These are phyloP conservation scores for Akebia trifoliata DNA, from an alignment of 164 flowering plant genomes.

Conservation along the genomic window DNA sequence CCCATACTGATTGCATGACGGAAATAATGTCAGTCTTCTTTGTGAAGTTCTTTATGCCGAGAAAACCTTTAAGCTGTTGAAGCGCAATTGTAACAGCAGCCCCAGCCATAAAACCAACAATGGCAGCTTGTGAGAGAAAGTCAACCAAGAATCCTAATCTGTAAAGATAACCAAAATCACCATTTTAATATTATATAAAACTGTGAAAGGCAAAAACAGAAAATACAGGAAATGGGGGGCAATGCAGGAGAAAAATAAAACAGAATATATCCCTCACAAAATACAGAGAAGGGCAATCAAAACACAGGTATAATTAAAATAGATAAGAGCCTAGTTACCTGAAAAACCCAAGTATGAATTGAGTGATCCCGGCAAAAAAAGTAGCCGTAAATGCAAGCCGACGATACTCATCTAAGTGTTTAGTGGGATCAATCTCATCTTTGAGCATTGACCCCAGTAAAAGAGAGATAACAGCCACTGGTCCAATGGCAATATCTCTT, in stretches of 20 bases:
- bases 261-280: too few relatives aligned
- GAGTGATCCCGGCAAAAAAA: slow-evolving; percentile 82
- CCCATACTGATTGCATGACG: slow-evolving; percentile 73
- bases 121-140: slow-evolving; percentile 89
- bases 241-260: neutral
- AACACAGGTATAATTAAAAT: too few relatives aligned
- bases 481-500: too few relatives aligned
- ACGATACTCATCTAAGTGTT: slow-evolving; percentile 43
- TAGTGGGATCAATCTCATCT: slow-evolving; percentile 50
- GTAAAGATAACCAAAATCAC: slow-evolving; percentile 5
- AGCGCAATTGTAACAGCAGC: slow-evolving; percentile 91
- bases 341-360: slow-evolving; percentile 69
- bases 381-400: slow-evolving; percentile 88
- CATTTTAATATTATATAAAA: neutral
- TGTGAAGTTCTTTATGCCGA: slow-evolving; percentile 70
- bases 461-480: slow-evolving; percentile 87
- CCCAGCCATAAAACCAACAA: slow-evolving; percentile 96
- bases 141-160: slow-evolving; percentile 94
- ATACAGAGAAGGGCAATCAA: too few relatives aligned
- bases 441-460: slow-evolving; percentile 65
- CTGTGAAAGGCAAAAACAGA: neutral
- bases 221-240: neutral
- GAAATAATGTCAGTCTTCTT: slow-evolving; percentile 68
- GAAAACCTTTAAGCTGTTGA: slow-evolving; percentile 92
- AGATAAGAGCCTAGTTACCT: too few relatives aligned